These are phyloP conservation scores for Kodamaea jinghongensis DNA, from an alignment of 805 yeast species.

Conservation along the genomic window DNA sequence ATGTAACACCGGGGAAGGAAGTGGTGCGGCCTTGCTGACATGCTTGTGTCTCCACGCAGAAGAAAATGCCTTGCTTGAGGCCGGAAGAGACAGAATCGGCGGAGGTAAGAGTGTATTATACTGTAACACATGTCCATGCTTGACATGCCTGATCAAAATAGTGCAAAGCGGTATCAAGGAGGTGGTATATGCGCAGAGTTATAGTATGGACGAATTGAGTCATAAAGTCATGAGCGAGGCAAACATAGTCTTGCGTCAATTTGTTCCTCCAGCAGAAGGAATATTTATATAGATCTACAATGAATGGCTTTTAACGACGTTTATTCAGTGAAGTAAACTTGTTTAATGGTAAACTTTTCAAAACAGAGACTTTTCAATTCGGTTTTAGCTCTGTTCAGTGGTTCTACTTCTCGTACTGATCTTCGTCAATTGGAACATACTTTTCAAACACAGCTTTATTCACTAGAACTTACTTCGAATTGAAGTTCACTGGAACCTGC, in stretches of 20 bases:
- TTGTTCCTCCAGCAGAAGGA: constrained; percentile 40
- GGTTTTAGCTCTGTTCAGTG: too few relatives aligned
- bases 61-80: constrained; percentile 91
- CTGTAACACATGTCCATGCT: constrained; percentile 96
- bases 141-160: constrained; percentile 92
- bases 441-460: too few relatives aligned
- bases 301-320: too few relatives aligned
- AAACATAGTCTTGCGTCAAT: constrained; percentile 62
- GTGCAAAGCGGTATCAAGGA: constrained; percentile 89
- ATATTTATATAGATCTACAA: constrained; percentile 25
- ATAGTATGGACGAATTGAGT: constrained; percentile 85
- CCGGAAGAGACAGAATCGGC: constrained; percentile 80
- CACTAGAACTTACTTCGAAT: too few relatives aligned
- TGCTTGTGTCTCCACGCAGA: constrained; percentile 96
- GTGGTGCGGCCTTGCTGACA: constrained; percentile 69
- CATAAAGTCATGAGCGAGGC: constrained; percentile 71
- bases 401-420: too few relatives aligned
- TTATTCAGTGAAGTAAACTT: too few relatives aligned
- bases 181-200: constrained; percentile 89
- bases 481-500: too few relatives aligned
- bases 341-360: too few relatives aligned
- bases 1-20: constrained; percentile 68
- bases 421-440: too few relatives aligned
- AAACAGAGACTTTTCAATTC: too few relatives aligned
- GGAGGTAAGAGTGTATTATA: constrained; percentile 64